These are phyloP conservation scores for Gracilaria vermiculophylla DNA, from an alignment of 23 red algal species.

Conservation along the genomic window DNA sequence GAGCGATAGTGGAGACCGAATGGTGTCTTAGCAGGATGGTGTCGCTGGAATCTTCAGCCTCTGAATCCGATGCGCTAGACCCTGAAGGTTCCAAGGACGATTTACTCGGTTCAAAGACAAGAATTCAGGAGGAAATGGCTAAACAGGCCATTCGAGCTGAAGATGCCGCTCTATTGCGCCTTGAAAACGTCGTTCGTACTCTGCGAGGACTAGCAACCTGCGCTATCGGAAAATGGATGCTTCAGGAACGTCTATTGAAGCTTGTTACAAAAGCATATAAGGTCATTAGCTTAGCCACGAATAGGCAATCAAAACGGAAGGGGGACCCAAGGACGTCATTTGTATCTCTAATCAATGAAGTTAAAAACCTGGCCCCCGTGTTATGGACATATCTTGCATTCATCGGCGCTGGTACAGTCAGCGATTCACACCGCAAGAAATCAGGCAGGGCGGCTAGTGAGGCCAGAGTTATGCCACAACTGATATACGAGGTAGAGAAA, in stretches of 20 bases:
- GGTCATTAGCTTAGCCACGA: slow-evolving; percentile 12
- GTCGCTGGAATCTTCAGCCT: slow-evolving; percentile 37
- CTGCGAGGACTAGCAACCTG: slow-evolving; percentile 46
- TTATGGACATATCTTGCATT: slow-evolving; percentile 55
- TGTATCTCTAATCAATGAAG: slow-evolving; percentile 45
- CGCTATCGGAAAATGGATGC: slow-evolving; percentile 53
- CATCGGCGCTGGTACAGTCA: slow-evolving; percentile 15
- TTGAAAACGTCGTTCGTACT: slow-evolving; percentile 33
- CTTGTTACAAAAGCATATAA: slow-evolving; percentile 34
- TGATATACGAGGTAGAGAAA: slow-evolving; percentile 61
- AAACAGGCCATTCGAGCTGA: slow-evolving; percentile 63
- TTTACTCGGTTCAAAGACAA: neutral
- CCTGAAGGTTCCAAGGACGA: neutral
- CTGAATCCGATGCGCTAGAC: neutral
- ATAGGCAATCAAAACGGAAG: slow-evolving; percentile 42
- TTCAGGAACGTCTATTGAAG: slow-evolving; percentile 56
- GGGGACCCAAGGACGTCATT: slow-evolving; percentile 67
- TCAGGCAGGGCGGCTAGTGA: slow-evolving; percentile 50
- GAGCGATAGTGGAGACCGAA: slow-evolving; percentile 30
- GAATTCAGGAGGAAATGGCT: slow-evolving; percentile 24
- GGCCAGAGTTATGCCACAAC: slow-evolving; percentile 50
- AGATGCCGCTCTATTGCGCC: slow-evolving; percentile 47
- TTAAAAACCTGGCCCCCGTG: slow-evolving; percentile 36
- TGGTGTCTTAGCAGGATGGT: slow-evolving; percentile 53
- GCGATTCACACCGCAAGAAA: neutral